Base-by-base conservation (phyloP, 495 filamentous ascomycete species). In the Jackrogersella multiformis region DNA sequence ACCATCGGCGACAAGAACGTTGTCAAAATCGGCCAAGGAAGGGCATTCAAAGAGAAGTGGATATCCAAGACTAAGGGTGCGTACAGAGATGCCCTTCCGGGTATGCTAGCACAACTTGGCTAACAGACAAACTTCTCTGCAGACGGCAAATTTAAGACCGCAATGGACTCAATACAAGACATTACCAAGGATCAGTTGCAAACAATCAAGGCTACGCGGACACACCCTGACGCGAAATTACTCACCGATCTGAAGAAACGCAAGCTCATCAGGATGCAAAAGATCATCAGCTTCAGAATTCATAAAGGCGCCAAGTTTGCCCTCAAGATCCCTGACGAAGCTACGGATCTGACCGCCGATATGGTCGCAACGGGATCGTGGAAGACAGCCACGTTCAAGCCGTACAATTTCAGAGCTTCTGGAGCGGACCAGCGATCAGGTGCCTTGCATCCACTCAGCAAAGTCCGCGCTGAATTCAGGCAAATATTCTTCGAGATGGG, bases 401-500 rank as follows among this genome's bases (percentile, higher is more conserved):
- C 94, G 30, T 97, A 97, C 82, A 99, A 97, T 81, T 98, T 97
- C 85, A 93, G 92, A 61, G 90, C 95, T 15, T 86, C 93, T 63
- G 95, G 95, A 60, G 89, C 92, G 5, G 81, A 86, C 35, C 89
- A 93, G 55, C 81, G 87, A 23, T 83, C 90, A n/a, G 94, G 94
- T 46, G 92, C 95, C 20, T 80, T 99, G 62, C 94, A 98, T 80
- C 95, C 95, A 1, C 82, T 98, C 69, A 97, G 91, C 78, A 97
- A 97, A 80, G 94, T 97, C 61, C 89, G 94, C 46, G 84, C 89
- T 61, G 95, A 97, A 78, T 96, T 98, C 85, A 86, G 95, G 44
- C 90, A 92, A 73, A 97, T 97, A 76, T 97, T 98, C 88, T 99
- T 99, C 78, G 93, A 96, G 71, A 90, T 90, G 84, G 90, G 90